Base-by-base conservation (phyloP, 2,329 filamentous ascomycete genomes). In the Ophiostoma sp. region DNA sequence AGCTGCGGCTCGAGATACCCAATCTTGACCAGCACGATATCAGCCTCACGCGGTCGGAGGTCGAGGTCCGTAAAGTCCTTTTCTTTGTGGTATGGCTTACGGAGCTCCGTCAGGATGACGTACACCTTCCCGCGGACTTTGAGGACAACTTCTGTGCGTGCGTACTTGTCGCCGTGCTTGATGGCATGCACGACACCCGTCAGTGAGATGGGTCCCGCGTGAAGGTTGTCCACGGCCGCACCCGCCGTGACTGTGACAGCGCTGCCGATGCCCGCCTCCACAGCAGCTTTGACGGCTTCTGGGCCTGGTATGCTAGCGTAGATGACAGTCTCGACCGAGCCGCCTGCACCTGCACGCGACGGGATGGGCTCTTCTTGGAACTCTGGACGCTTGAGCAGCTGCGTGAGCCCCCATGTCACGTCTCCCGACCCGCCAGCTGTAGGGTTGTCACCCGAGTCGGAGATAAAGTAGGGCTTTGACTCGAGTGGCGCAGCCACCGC, bases 1-100 rank as follows among this genome's bases (percentile, higher is more conserved):
- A 86, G 76, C 73, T 86, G 81, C 3, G 84, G 84, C 74, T 86
- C 84, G 1, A 86, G 76, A 70, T 86, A 86, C 20, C 84, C 84
- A 64, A 86, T 86, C 75, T 86, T 86, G 33, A 86, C 83, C 62
- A 86, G 80, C 0, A 86, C 83, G 31, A 86, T 80, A 72, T 84
- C 82, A 0, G 81, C 80, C 4, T 78, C 73, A 1, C 83, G 79
- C 1, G 84, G 83, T 10, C 76, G 66, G 0, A 86, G 79, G 62
- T 81, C 71, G 0, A 86, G 78, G 3, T 82, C 81, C 0, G 80
- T 83, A 72, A 86, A 86, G 74, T 86, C 84, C 13, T 76, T 78
- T 73, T 86, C 83, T 66, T 80, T 79, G 72, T 86, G 84, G 72
- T 86, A 86, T 0, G 84, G 84, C 73, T 86, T 86, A 67, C 83